Evolutionary conservation across 2,329 filamentous ascomycete genomes (phyloP), one percentile per base, ranked within the genome.

Genomic region (Fusarium pseudograminearum): DNA sequence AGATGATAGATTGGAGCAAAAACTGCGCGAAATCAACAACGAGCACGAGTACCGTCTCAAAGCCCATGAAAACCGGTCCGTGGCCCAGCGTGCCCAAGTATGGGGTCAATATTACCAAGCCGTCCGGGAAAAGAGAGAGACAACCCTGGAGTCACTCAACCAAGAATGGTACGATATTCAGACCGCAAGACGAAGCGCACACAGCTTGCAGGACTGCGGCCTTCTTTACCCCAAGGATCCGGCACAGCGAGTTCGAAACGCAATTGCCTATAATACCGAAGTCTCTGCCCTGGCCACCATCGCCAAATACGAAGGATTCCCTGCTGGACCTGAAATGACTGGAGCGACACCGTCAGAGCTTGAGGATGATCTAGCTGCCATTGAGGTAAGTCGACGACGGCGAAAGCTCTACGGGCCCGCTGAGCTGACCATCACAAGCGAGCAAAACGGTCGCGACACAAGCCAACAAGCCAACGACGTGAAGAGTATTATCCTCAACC

Each of bases 261-360:
- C 97, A 73, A 87, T 94, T 51, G 92, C 94, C 47, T 98, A 98
- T 82, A 98, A 97, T 78, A 92, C 91, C 70, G 96, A 99, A 78
- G 94, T 99, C 7, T 97, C 94, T 0, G 89, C 98, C 30, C 83
- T 99, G 60, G 91, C 94, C 8, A 95, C 95, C 38, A 86, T 98
- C 53, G 94, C 95, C 36, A 98, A 98, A 81, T 94, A 98, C 78
- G 90, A 97, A 75, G 96, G 96, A 26, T 99, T 99, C 80, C 96
- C 96, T 36, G 94, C 95, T 33, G 96, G 94, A n/a, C 96, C 96
- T 22, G 86, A 92, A 34, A 91, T 99, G 80, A 85, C 85, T 61
- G 87, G 92, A 42, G 92, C 93, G 28, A 90, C 91, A 38, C 80
- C 86, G 24, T 83, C 87, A 14, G 93, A 98, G 76, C 81, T 96